These are phyloP conservation scores for Lenwebbia sp. DNA, from an alignment of 345 rosid species.

Conservation along the genomic window DNA sequence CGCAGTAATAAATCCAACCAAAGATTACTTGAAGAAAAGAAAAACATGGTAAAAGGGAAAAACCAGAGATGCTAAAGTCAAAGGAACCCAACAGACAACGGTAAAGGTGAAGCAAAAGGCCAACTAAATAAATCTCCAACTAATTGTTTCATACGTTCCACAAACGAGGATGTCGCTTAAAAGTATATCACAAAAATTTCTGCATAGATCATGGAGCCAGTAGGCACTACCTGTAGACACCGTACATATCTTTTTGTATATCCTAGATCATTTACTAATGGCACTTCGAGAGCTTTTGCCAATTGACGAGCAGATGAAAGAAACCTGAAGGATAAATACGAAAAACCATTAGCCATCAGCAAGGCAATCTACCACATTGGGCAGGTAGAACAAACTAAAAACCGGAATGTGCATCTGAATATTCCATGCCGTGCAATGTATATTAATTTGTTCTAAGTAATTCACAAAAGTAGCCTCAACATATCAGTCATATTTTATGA, in stretches of 20 bases:
- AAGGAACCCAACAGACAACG: neutral
- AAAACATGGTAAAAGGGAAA: neutral
- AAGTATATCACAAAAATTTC: neutral
- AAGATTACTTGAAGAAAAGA: neutral
- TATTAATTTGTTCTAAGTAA: neutral
- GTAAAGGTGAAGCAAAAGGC: neutral
- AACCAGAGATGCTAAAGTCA: neutral
- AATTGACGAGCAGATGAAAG: slow-evolving; percentile 94
- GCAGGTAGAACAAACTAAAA: neutral
- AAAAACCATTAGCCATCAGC: neutral
- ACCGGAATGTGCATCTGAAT: neutral
- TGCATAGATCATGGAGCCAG: neutral
- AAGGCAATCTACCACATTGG: neutral
- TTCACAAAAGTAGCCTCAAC: neutral
- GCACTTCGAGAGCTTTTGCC: slow-evolving; percentile 96
- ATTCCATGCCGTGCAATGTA: neutral
- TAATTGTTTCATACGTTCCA: neutral
- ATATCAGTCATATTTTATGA: neutral
- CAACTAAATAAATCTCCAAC: too few species aligned
- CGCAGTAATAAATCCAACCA: neutral
- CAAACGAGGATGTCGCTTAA: neutral
- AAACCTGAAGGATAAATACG: slow-evolving; percentile 39
- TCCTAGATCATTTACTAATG: slow-evolving; percentile 95
- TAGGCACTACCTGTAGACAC: slow-evolving; percentile 79
- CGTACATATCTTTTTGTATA: slow-evolving; percentile 97